A percentile compares a stretch with the other conserved stretches of the same genome.
phyloP scores from a whole-genome alignment of 306 rosid genomes.

The Begonia loranthoides region DNA sequence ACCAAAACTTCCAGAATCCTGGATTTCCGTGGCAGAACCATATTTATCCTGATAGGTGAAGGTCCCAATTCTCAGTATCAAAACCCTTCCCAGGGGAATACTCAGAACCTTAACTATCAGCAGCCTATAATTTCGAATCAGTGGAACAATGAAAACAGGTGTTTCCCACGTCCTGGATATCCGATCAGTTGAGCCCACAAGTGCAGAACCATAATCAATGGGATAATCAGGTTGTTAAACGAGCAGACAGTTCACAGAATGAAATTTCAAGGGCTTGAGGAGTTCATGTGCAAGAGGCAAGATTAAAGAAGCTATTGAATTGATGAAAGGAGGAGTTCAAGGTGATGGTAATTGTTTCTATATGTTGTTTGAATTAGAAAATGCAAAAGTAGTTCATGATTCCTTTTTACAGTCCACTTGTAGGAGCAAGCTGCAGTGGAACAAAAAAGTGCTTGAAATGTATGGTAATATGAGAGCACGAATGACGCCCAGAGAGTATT shows the following conservation, averaged over 20 bases:
- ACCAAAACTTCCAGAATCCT: slow-evolving; percentile 8
- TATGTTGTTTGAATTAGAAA: slow-evolving; percentile 45
- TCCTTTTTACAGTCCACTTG: slow-evolving; percentile 54
- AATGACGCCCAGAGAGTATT: slow-evolving; percentile 81
- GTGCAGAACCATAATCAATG: slow-evolving; percentile 10
- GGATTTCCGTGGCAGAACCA: slow-evolving; percentile 18
- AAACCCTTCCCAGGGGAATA: slow-evolving; percentile 5
- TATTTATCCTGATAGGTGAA: slow-evolving; percentile 9
- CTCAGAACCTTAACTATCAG: slow-evolving; percentile 22
- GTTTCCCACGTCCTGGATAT: slow-evolving; percentile 10
- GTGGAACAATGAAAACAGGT: slow-evolving; percentile 17
- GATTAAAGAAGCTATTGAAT: slow-evolving; percentile 52
- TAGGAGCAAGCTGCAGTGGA: slow-evolving; percentile 47
- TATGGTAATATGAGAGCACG: slow-evolving; percentile 60
- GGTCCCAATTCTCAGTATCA: slow-evolving; percentile 8
- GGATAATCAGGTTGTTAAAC: slow-evolving; percentile 20
- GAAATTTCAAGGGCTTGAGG: slow-evolving; percentile 21
- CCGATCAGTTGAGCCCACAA: slow-evolving; percentile 21
- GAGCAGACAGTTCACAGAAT: slow-evolving; percentile 9
- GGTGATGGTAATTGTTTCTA: slow-evolving; percentile 51
- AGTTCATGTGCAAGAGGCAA: slow-evolving; percentile 48
- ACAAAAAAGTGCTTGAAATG: slow-evolving; percentile 61
- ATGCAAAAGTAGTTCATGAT: slow-evolving; percentile 69
- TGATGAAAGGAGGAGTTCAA: slow-evolving; percentile 63
- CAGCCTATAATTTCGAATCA: slow-evolving; percentile 16